Conservation (phyloP, 1,139 yeast genomes). For the Arxiozyma slooffiae region DNA sequence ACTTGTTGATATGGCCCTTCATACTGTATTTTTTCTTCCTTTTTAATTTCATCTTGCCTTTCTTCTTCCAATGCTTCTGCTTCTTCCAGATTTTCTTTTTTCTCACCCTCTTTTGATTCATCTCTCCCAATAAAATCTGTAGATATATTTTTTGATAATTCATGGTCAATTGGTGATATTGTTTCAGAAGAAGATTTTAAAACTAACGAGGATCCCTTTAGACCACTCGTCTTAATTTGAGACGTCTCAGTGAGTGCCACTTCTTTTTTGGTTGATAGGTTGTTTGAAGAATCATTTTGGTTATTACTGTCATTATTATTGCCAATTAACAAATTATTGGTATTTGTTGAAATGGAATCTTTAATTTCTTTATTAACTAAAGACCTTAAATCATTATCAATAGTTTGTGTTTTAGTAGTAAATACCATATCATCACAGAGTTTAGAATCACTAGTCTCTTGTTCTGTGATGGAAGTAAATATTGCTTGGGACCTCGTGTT, state of each 20-base stretch:
- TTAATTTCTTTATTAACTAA: too few relatives aligned
- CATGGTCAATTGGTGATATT: background rate
- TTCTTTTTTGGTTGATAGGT: too few relatives aligned
- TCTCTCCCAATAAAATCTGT: background rate
- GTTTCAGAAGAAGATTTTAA: background rate
- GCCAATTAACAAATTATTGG: background rate
- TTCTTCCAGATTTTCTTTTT: conserved; percentile 1
- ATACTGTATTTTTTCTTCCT: conserved; percentile 25
- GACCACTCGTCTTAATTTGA: background rate
- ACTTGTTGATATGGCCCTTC: conserved; percentile 62
- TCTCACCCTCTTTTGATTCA: background rate
- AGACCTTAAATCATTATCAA: background rate
- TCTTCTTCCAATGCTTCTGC: conserved; percentile 11
- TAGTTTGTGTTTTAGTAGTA: background rate
- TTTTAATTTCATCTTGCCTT: background rate
- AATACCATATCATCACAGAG: background rate
- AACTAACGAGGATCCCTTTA: background rate
- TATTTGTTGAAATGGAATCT: background rate
- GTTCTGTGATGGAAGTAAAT: background rate
- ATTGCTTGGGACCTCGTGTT: background rate
- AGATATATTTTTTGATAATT: background rate
- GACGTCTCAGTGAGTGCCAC: background rate
- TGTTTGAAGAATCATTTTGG: background rate
- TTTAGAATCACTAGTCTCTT: background rate
- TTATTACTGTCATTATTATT: too few relatives aligned